phyloP scores from a whole-genome alignment of 495 filamentous ascomycete species.

The Glonium stellatum region DNA sequence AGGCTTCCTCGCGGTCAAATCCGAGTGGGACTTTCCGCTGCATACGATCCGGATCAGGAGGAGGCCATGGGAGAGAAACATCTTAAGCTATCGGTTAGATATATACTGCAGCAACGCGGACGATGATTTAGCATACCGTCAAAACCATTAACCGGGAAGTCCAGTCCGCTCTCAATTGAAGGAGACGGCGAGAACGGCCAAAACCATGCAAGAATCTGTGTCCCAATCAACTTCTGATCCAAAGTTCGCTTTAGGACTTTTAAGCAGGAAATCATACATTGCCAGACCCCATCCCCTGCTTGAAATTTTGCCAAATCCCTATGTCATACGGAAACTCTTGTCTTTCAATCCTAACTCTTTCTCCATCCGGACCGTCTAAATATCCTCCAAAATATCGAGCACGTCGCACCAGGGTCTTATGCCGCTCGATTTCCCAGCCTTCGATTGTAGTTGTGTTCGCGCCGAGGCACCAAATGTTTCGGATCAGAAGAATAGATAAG shows the following conservation, averaged over 20 bases:
- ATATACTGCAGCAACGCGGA: neutral
- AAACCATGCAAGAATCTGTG: conserved; percentile 48
- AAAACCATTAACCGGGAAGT: conserved; percentile 78
- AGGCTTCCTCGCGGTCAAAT: conserved; percentile 5
- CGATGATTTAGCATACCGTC: conserved; percentile 52
- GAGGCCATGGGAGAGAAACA: conserved; percentile 65
- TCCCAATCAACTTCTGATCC: conserved; percentile 6
- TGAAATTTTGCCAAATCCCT: conserved; percentile 74
- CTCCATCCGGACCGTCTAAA: conserved; percentile 55
- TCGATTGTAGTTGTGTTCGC: conserved; percentile 81
- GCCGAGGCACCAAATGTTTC: conserved; percentile 51
- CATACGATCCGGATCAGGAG: conserved; percentile 80
- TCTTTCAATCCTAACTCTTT: conserved; percentile 47
- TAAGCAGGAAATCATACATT: conserved; percentile 29
- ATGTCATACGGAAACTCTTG: conserved; percentile 92
- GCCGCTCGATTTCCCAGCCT: conserved; percentile 83
- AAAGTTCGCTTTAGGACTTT: neutral
- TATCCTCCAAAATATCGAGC: conserved; percentile 51
- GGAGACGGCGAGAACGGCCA: conserved; percentile 55
- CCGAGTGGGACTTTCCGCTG: conserved; percentile 32
- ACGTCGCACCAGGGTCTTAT: conserved; percentile 63
- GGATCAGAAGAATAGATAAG: conserved; percentile 57
- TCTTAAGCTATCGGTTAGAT: conserved; percentile 32
- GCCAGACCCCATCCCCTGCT: conserved; percentile 62
- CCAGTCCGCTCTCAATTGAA: conserved; percentile 51